These are phyloP conservation scores for Daldinia grandis DNA, from an alignment of 495 filamentous ascomycete genomes.

Conservation along the genomic window DNA sequence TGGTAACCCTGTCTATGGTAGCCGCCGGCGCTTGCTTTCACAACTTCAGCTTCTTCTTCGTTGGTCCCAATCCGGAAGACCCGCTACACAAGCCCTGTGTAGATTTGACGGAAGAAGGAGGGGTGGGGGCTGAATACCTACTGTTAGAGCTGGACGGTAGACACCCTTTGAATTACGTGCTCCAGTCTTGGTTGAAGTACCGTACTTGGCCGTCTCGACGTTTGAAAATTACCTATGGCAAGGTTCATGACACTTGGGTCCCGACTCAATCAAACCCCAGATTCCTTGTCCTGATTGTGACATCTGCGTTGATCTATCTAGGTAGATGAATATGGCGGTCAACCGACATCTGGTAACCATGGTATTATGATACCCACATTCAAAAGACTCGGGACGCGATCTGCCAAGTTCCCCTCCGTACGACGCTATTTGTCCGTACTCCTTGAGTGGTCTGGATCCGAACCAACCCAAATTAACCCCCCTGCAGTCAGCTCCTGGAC, in stretches of 20 bases:
- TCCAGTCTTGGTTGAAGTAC: conserved; percentile 14
- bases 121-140: conserved; percentile 29
- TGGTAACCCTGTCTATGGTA: conserved; percentile 13
- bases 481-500: conserved; percentile 29
- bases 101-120: conserved; percentile 12
- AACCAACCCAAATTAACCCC: not conserved
- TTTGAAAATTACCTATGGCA: conserved; percentile 10
- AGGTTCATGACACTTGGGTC: conserved; percentile 27
- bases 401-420: conserved; percentile 20
- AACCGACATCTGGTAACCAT: conserved; percentile 15
- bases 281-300: conserved; percentile 27
- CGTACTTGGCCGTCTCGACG: conserved; percentile 11
- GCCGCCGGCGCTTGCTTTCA: conserved; percentile 28
- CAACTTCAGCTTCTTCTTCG: conserved; percentile 18
- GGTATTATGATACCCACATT: conserved; percentile 11
- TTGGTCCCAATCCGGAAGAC: conserved; percentile 30
- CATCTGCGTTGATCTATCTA: not conserved
- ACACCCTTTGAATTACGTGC: conserved; percentile 26
- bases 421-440: conserved; percentile 15
- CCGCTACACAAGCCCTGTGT: conserved; percentile 6
- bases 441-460: conserved; percentile 20
- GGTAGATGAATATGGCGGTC: conserved; percentile 34
- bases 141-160: not conserved
- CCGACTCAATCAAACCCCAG: conserved; percentile 16
- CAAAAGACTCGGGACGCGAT: conserved; percentile 23